A percentile compares a stretch with the other conserved stretches of the same genome.
Conservation (phyloP, 2,329 filamentous ascomycete genomes). For the Zasmidium citrigriseum region DNA sequence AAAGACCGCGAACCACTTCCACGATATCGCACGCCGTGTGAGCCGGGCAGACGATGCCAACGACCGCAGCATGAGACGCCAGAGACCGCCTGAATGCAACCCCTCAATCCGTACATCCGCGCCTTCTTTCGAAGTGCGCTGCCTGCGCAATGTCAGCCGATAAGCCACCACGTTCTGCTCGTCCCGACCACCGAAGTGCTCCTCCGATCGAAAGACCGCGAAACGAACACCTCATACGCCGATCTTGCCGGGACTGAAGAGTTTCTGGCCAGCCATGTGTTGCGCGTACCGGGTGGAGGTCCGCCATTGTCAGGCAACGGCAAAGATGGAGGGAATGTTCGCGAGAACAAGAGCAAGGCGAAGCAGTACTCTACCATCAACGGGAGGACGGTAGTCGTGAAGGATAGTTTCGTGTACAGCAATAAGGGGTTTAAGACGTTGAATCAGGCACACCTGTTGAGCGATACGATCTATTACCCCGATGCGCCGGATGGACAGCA, state of each 20-base stretch:
- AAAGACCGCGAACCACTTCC: background rate
- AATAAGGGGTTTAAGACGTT: conserved; percentile 98
- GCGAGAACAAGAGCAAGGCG: conserved; percentile 88
- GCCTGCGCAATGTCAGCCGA: conserved; percentile 84
- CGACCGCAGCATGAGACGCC: conserved; percentile 12
- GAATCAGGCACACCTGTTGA: conserved; percentile 83
- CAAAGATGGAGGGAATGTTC: conserved; percentile 59
- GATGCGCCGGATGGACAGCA: conserved; percentile 86
- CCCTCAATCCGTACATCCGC: conserved; percentile 96
- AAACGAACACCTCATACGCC: conserved; percentile 72
- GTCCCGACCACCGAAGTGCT: conserved; percentile 93
- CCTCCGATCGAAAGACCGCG: conserved; percentile 82
- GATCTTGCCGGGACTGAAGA: conserved; percentile 89
- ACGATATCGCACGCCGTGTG: background rate
- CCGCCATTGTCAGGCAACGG: conserved; percentile 47
- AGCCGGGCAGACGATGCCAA: background rate
- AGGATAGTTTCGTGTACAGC: conserved; percentile 88
- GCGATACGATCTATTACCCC: conserved; percentile 84
- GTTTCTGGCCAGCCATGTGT: conserved; percentile 93
- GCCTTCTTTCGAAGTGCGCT: conserved; percentile 98
- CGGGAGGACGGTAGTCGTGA: conserved; percentile 88
- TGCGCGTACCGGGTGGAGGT: conserved; percentile 70
- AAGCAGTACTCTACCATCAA: conserved; percentile 94
- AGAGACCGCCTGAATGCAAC: conserved; percentile 39
- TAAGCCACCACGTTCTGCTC: conserved; percentile 89